Evolutionary conservation across 768 basidiomycete species (phyloP).

Genomic region (Hortiboletus campestris): DNA sequence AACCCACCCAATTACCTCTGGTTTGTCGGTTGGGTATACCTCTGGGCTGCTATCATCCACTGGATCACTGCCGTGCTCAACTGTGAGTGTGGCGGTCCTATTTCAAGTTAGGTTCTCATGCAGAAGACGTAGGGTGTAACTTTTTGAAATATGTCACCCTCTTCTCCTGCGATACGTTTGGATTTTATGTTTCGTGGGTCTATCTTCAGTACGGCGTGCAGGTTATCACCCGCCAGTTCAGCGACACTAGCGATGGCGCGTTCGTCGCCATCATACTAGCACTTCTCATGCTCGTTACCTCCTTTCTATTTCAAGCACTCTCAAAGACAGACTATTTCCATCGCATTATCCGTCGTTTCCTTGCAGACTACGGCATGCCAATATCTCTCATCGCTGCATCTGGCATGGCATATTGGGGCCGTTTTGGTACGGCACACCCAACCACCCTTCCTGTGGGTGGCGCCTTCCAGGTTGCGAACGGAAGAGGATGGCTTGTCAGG

Average conservation of each 20-base stretch:
- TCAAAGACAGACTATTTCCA: slow-evolving; percentile 68
- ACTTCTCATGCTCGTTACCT: slow-evolving; percentile 69
- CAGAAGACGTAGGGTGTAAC: slow-evolving; percentile 58
- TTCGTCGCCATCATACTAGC: slow-evolving; percentile 72
- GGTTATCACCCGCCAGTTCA: slow-evolving; percentile 73
- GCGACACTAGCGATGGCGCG: slow-evolving; percentile 41
- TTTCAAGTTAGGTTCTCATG: not conserved
- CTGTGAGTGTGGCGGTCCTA: slow-evolving; percentile 43
- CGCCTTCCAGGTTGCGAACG: slow-evolving; percentile 70
- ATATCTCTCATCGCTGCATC: slow-evolving; percentile 76
- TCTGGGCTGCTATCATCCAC: slow-evolving; percentile 86
- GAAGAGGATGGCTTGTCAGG: slow-evolving; percentile 76
- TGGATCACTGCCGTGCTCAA: slow-evolving; percentile 80
- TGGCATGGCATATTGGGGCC: slow-evolving; percentile 84
- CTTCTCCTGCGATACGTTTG: slow-evolving; percentile 90
- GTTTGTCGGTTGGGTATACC: slow-evolving; percentile 90
- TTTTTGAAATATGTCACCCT: slow-evolving; percentile 84
- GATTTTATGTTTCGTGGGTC: slow-evolving; percentile 90
- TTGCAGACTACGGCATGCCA: slow-evolving; percentile 90
- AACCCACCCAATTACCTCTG: slow-evolving; percentile 75
- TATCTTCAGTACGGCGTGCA: slow-evolving; percentile 90
- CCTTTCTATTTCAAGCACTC: slow-evolving; percentile 70
- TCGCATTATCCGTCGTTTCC: slow-evolving; percentile 68
- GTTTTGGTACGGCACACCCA: slow-evolving; percentile 58
- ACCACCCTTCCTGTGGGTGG: slow-evolving; percentile 65